Evolutionary conservation across 2,329 filamentous ascomycete genomes (phyloP).

Genomic region (Fusarium temperatum): DNA sequence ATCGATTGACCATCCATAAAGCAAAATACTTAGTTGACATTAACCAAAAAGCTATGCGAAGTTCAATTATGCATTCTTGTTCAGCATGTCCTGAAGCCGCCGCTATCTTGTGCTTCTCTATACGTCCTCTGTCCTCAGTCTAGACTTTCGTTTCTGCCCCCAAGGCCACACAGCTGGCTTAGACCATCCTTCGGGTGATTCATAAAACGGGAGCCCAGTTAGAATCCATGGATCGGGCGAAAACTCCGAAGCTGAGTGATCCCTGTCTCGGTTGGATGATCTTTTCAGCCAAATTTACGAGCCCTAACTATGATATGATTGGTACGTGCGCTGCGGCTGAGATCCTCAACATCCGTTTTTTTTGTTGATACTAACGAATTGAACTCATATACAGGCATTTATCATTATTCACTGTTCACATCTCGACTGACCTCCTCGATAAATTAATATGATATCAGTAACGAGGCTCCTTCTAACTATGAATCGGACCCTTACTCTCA

Average conservation of each 20-base stretch:
- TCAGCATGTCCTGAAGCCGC: too few relatives aligned
- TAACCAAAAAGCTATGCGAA: too few relatives aligned
- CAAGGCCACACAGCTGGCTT: not conserved
- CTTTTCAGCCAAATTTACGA: not conserved
- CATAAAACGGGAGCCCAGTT: not conserved
- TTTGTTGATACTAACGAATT: too few relatives aligned
- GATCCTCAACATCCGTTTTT: too few relatives aligned
- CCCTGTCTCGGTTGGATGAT: not conserved
- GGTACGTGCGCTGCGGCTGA: not conserved
- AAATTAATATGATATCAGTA: not conserved
- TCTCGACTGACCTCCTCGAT: too few relatives aligned
- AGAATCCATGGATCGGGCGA: accelerated
- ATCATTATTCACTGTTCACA: too few relatives aligned
- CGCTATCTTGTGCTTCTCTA: not conserved
- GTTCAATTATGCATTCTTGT: too few relatives aligned
- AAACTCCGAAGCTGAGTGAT: too few relatives aligned
- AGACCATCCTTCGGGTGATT: too few relatives aligned
- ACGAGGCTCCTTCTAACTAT: not conserved
- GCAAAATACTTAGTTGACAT: too few relatives aligned
- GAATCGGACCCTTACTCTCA: not conserved
- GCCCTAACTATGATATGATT: not conserved
- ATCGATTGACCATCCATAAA: not conserved
- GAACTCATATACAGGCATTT: too few relatives aligned
- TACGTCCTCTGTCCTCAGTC: too few relatives aligned
- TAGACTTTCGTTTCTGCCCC: not conserved